phyloP scores from a whole-genome alignment of 306 rosid genomes.

The Sphenostylis stenocarpa region DNA sequence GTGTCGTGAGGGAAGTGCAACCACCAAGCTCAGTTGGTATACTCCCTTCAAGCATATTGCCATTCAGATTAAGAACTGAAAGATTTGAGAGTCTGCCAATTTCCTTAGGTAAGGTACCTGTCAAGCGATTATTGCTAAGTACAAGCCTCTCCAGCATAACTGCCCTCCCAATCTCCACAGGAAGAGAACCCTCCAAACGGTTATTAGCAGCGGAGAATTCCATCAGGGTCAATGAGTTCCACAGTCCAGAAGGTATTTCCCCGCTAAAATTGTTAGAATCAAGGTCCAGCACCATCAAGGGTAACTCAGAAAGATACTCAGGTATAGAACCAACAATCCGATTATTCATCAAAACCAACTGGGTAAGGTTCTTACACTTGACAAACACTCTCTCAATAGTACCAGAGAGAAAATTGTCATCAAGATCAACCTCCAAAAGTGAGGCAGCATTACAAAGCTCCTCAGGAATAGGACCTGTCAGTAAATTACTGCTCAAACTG shows the following conservation, averaged over 20 bases:
- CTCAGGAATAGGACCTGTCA: slow-evolving; percentile 70
- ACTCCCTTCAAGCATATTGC: slow-evolving; percentile 72
- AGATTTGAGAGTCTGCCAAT: slow-evolving; percentile 69
- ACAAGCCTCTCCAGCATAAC: slow-evolving; percentile 67
- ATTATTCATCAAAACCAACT: slow-evolving; percentile 67
- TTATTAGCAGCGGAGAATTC: slow-evolving; percentile 90
- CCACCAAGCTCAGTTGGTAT: slow-evolving; percentile 70
- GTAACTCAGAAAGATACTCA: slow-evolving; percentile 73
- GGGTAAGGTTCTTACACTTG: slow-evolving; percentile 68
- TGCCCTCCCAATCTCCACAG: slow-evolving; percentile 73
- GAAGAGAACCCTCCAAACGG: slow-evolving; percentile 66
- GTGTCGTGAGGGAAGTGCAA: slow-evolving; percentile 68
- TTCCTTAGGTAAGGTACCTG: slow-evolving; percentile 72
- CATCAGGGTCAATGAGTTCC: slow-evolving; percentile 63
- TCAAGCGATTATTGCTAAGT: slow-evolving; percentile 64
- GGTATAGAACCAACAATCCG: slow-evolving; percentile 77
- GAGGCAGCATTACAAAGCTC: slow-evolving; percentile 78
- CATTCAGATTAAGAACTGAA: slow-evolving; percentile 76
- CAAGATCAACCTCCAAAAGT: slow-evolving; percentile 74
- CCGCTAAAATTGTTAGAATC: slow-evolving; percentile 91
- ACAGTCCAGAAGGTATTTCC: slow-evolving; percentile 55
- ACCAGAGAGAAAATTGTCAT: slow-evolving; percentile 65
- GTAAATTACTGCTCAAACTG: slow-evolving; percentile 67
- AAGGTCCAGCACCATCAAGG: slow-evolving; percentile 73
- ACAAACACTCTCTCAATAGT: slow-evolving; percentile 60